These are phyloP conservation scores for Xylariaceae sp. DNA, from an alignment of 2,329 filamentous ascomycete genomes.

Conservation along the genomic window DNA sequence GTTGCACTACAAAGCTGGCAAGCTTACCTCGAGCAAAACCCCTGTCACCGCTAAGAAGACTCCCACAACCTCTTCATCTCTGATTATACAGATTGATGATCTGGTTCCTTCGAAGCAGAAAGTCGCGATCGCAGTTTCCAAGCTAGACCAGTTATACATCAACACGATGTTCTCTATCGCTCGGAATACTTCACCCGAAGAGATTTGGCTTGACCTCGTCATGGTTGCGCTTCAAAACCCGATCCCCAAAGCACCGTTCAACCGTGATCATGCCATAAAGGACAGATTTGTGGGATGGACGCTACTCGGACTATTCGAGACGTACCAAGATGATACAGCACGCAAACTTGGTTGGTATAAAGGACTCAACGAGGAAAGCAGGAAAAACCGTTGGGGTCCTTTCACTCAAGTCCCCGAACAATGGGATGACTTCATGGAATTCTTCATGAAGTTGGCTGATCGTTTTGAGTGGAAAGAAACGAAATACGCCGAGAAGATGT, in stretches of 20 bases:
- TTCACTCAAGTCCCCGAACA: constrained; percentile 3
- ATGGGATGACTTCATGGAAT: constrained; percentile 18
- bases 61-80: background rate
- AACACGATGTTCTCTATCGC: constrained; percentile 25
- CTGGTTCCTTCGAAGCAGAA: constrained; percentile 18
- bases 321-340: constrained; percentile 12
- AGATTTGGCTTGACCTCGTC: constrained; percentile 30
- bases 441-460: constrained; percentile 23
- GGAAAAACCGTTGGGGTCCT: constrained; percentile 11
- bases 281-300: constrained; percentile 16
- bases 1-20: constrained; percentile 8
- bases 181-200: constrained; percentile 3
- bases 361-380: constrained; percentile 13
- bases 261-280: constrained; percentile 12
- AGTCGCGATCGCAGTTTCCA: constrained; percentile 28
- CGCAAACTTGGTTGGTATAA: constrained; percentile 17
- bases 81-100: constrained; percentile 24
- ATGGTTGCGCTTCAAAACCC: constrained; percentile 15
- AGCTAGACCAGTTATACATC: constrained; percentile 18
- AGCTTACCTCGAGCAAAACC: constrained; percentile 3
- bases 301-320: constrained; percentile 25
- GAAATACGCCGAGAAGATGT: background rate
- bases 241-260: constrained; percentile 16
- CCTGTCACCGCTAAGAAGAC: background rate
- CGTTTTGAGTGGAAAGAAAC: constrained; percentile 24